These are phyloP conservation scores for Fusarium protoensiforme DNA, from an alignment of 2,329 filamentous ascomycete species.

Conservation along the genomic window DNA sequence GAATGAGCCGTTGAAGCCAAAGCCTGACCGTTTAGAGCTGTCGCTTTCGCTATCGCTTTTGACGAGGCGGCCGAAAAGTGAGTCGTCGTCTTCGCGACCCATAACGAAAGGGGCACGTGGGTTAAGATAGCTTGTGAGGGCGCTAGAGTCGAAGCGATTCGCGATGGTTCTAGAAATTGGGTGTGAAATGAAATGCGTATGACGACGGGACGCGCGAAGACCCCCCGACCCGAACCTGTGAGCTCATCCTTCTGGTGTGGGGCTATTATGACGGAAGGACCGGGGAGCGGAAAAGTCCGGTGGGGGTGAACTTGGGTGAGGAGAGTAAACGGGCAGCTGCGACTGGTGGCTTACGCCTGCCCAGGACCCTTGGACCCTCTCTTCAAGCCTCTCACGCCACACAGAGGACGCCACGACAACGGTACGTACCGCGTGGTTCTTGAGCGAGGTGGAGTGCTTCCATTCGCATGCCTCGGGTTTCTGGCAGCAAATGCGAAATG, in stretches of 20 bases:
- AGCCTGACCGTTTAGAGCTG: conserved; percentile 46
- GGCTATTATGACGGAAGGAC: conserved; percentile 14
- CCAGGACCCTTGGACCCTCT: conserved; percentile 1
- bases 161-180: conserved; percentile 28
- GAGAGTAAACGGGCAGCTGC: neutral
- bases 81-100: conserved; percentile 31
- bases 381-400: conserved; percentile 3
- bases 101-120: conserved; percentile 11
- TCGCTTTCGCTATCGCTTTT: conserved; percentile 48
- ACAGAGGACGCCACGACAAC: neutral
- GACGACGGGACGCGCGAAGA: conserved; percentile 5
- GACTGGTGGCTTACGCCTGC: conserved; percentile 14
- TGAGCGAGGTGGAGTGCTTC: conserved; percentile 5
- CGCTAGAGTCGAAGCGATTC: conserved; percentile 20
- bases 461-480: conserved; percentile 24
- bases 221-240: neutral
- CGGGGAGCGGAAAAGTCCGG: conserved; percentile 18
- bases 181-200: conserved; percentile 22
- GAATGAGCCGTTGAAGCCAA: conserved; percentile 31
- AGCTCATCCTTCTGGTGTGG: neutral
- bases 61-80: conserved; percentile 17
- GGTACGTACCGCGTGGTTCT: conserved; percentile 9
- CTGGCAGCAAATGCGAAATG: conserved; percentile 40
- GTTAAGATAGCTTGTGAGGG: neutral
- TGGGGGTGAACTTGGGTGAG: neutral